Evolutionary conservation across 306 rosid genomes (phyloP).

Genomic region (Quillaja saponaria): DNA sequence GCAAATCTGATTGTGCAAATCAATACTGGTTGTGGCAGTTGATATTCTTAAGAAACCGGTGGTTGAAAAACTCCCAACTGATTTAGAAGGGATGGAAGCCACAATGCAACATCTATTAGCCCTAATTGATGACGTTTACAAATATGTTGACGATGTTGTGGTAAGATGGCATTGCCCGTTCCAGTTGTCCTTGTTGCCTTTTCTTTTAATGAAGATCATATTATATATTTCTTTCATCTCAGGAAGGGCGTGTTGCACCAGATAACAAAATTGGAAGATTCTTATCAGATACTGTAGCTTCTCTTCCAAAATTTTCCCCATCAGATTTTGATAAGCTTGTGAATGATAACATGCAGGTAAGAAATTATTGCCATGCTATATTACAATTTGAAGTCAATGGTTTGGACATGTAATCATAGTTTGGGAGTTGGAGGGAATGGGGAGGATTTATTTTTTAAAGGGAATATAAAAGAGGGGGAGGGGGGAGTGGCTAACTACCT

Average conservation of each 20-base stretch:
- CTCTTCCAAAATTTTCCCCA: slow-evolving; percentile 75
- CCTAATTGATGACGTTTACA: slow-evolving; percentile 78
- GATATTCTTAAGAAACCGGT: slow-evolving; percentile 70
- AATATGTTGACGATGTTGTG: slow-evolving; percentile 91
- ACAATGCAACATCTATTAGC: slow-evolving; percentile 85
- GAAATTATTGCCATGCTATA: neutral
- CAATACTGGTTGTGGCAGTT: slow-evolving; percentile 47
- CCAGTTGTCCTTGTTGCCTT: neutral
- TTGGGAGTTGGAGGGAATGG: too few relatives aligned
- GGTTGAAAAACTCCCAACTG: slow-evolving; percentile 92
- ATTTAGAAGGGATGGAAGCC: slow-evolving; percentile 98
- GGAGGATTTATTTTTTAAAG: too few relatives aligned
- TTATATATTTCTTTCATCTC: slow-evolving; percentile 21
- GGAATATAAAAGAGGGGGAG: too few relatives aligned
- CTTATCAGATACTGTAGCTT: slow-evolving; percentile 64
- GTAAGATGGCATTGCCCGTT: slow-evolving; percentile 36
- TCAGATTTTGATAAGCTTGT: slow-evolving; percentile 75
- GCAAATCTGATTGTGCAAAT: slow-evolving; percentile 14
- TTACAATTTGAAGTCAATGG: neutral
- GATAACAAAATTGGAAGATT: slow-evolving; percentile 76
- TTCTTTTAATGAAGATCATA: neutral
- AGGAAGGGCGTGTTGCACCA: slow-evolving; percentile 76
- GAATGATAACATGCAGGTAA: slow-evolving; percentile 80
- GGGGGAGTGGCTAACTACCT: neutral
- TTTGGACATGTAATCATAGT: neutral